phyloP scores from a whole-genome alignment of 1,284 basidiomycete species.

The Sporisorium graminicola region DNA sequence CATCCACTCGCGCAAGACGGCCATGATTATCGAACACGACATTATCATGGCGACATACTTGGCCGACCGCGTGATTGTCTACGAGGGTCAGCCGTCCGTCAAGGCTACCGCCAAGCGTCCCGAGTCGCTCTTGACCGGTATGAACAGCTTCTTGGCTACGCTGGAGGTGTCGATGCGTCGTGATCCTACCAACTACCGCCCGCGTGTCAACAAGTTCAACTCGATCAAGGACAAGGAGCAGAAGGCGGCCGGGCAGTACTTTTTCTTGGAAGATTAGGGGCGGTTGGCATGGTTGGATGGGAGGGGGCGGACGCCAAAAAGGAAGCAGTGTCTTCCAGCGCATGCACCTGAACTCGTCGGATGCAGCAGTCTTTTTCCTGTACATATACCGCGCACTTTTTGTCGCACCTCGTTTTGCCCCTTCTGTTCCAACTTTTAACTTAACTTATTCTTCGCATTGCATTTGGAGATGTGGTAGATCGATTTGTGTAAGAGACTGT shows the following conservation, averaged over 20 bases:
- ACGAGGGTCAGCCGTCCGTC: constrained; percentile 67
- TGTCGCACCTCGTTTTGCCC: neutral
- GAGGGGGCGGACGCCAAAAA: constrained; percentile 6
- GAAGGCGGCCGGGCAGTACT: constrained; percentile 67
- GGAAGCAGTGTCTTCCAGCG: constrained; percentile 2
- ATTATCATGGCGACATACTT: constrained; percentile 69
- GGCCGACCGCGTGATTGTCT: constrained; percentile 68
- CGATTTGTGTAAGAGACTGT: too few relatives aligned
- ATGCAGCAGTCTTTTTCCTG: neutral
- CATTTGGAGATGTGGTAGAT: neutral
- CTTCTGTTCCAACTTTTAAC: neutral
- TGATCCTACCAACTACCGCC: constrained; percentile 68
- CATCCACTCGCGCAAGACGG: constrained; percentile 69
- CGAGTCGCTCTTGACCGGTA: constrained; percentile 66
- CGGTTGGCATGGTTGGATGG: neutral
- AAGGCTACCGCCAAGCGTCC: constrained; percentile 65
- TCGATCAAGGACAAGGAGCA: constrained; percentile 70
- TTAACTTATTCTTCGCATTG: neutral
- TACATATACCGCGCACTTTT: constrained; percentile 13
- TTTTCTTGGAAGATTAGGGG: constrained; percentile 65
- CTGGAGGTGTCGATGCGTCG: constrained; percentile 68
- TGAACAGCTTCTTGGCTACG: constrained; percentile 68
- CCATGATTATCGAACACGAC: constrained; percentile 70
- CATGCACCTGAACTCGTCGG: neutral
- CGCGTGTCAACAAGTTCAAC: constrained; percentile 69